Base-by-base conservation (phyloP, 2,329 filamentous ascomycete genomes). In the Macrophomina tecta region DNA sequence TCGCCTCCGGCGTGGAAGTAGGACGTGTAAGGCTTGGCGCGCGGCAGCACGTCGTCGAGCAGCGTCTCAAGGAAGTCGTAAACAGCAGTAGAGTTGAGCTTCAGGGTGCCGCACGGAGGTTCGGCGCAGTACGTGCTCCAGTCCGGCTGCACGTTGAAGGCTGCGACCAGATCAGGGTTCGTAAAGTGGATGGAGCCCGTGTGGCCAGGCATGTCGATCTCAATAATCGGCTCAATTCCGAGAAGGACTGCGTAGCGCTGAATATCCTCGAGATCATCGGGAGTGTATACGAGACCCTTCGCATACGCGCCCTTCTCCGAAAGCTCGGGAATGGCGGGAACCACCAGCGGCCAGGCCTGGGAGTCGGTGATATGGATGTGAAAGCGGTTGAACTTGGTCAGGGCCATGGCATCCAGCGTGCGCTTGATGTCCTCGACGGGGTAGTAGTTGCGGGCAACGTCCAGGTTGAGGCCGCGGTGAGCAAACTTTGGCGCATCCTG, bases 1-100 rank as follows among this genome's bases (percentile, higher is more conserved):
- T 97, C 93, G 65, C 93, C 93, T 52, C 93, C 93, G 0, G 91
- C 91, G 80, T 97, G 93, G 82, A 94, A 96, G 80, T 94, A 87
- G 6, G 87, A 81, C 2, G 90, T 84, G 8, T 67, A 62, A 38
- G 56, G 48, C 56, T 82, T 80, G 11, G 93, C 77, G 34, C 92
- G 85, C 14, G 93, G 92, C 64, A 96, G 81, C 30, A 97, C 75
- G 74, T 97, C 93, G n/a, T 84, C 83, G 72, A 93, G 90, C 14
- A 97, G 79, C 45, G 79, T 89, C 66, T 90, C 86, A 11, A 97
- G 78, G 77, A 97, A 96, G 1, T 84, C 79, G 72, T 90, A 85
- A 1, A 95, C 92, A 1, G 80, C 84, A 1, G 87, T 80, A 64
- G 88, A 89, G 79, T 95, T 94, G 66, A 97, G 85, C 76, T 91